These are phyloP conservation scores for Cyphellophora attinorum DNA, from an alignment of 2,329 filamentous ascomycete genomes.

Conservation along the genomic window DNA sequence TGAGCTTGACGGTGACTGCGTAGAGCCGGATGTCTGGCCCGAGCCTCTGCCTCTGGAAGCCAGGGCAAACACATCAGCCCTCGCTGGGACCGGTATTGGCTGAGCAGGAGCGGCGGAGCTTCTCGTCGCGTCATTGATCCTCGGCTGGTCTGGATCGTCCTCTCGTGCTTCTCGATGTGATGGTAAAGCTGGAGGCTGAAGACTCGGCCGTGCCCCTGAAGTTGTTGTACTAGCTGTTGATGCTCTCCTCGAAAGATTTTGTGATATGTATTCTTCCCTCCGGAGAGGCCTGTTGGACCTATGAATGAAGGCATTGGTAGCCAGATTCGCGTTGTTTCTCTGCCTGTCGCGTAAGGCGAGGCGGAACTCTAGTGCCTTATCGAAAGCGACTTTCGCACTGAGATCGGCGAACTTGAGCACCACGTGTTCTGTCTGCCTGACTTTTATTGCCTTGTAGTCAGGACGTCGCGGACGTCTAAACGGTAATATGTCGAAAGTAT, in stretches of 20 bases:
- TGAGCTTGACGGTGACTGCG: too few species aligned
- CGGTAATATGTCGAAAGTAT: constrained; percentile 4
- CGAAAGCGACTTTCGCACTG: constrained; percentile 3
- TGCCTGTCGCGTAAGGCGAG: constrained; percentile 2
- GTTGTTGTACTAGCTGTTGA: too few species aligned
- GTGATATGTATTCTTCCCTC: background rate
- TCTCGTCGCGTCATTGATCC: too few species aligned
- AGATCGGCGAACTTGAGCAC: constrained; percentile 2
- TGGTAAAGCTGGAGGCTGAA: too few species aligned
- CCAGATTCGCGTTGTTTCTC: background rate
- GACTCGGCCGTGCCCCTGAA: too few species aligned
- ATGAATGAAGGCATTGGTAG: background rate
- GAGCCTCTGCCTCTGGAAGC: too few species aligned
- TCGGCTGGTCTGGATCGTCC: too few species aligned
- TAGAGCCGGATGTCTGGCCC: too few species aligned
- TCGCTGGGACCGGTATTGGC: too few species aligned
- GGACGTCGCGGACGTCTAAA: constrained; percentile 3
- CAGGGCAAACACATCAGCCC: too few species aligned
- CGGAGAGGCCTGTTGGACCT: background rate
- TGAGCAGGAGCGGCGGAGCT: too few species aligned
- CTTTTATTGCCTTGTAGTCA: constrained; percentile 1
- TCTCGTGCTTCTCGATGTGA: too few species aligned
- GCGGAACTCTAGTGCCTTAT: background rate
- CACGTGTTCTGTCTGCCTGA: constrained; percentile 3
- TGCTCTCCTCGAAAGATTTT: background rate